Conservation (phyloP, 768 basidiomycete species). For the Trametopsis cervina region DNA sequence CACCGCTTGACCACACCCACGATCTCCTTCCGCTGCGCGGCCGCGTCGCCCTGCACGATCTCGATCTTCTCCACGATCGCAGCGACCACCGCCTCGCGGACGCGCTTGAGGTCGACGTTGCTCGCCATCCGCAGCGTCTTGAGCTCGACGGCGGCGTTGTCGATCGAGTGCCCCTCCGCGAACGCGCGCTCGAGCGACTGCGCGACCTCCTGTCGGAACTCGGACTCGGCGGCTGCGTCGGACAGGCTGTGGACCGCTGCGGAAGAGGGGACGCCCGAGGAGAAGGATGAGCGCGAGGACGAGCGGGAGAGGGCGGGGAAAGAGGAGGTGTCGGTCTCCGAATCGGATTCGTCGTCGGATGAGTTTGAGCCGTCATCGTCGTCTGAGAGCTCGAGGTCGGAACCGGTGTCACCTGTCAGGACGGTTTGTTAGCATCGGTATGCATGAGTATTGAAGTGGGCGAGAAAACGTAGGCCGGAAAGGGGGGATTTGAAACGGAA, state of each 20-base stretch:
- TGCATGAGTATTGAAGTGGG: neutral
- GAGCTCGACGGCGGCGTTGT: constrained; percentile 90
- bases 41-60: constrained; percentile 48
- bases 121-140: constrained; percentile 96
- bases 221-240: constrained; percentile 42
- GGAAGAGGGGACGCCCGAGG: constrained; percentile 30
- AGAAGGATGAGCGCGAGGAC: constrained; percentile 38
- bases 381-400: constrained; percentile 50
- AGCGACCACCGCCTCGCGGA: constrained; percentile 84
- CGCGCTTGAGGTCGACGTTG: constrained; percentile 82
- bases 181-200: constrained; percentile 90
- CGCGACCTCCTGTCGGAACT: constrained; percentile 72
- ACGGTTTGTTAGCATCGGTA: neutral
- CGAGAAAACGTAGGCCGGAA: neutral
- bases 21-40: constrained; percentile 60
- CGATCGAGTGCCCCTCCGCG: constrained; percentile 83
- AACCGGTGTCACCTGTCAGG: constrained; percentile 56
- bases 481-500: too few species aligned
- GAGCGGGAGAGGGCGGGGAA: constrained; percentile 30
- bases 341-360: constrained; percentile 30
- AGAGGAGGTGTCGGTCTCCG: constrained; percentile 28
- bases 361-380: constrained; percentile 49
- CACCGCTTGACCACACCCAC: constrained; percentile 60
- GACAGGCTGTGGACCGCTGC: constrained; percentile 33
- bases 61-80: constrained; percentile 71